Conservation (phyloP, 352 stramenopile genomes). For the Phytophthora cactorum region DNA sequence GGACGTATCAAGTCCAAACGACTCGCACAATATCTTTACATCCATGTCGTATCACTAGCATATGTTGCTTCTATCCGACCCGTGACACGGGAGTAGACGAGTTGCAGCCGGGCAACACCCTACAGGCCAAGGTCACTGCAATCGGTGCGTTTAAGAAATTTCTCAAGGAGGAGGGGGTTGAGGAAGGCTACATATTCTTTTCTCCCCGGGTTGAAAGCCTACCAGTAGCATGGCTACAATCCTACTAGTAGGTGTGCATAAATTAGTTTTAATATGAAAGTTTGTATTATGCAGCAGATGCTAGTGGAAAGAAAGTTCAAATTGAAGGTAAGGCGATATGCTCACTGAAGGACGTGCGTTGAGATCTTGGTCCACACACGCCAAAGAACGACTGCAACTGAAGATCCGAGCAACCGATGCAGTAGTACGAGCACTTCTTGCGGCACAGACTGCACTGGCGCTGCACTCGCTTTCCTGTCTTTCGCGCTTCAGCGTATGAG, state of each 20-base stretch:
- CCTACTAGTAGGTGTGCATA: neutral
- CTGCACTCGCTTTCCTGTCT: neutral
- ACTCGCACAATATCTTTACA: no score
- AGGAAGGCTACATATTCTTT: neutral
- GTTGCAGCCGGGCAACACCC: no score
- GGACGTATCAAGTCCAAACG: no score
- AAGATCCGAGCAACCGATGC: neutral
- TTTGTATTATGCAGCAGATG: neutral
- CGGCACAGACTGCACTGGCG: neutral
- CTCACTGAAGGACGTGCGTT: neutral
- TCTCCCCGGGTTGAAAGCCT: neutral
- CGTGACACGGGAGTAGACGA: no score
- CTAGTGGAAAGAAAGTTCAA: constrained; percentile 1
- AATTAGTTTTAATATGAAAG: constrained; percentile 4
- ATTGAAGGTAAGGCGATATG: neutral
- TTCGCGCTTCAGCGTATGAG: neutral
- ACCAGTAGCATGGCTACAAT: neutral
- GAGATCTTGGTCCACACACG: neutral
- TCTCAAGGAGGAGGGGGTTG: no score
- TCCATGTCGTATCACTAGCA: no score
- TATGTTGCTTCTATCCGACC: no score
- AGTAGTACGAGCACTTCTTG: neutral
- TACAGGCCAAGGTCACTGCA: no score
- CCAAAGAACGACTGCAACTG: neutral
- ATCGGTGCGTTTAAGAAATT: no score